Evolutionary conservation across 2,329 filamentous ascomycete species (phyloP).

Genomic region (Albophoma yamanashiensis): DNA sequence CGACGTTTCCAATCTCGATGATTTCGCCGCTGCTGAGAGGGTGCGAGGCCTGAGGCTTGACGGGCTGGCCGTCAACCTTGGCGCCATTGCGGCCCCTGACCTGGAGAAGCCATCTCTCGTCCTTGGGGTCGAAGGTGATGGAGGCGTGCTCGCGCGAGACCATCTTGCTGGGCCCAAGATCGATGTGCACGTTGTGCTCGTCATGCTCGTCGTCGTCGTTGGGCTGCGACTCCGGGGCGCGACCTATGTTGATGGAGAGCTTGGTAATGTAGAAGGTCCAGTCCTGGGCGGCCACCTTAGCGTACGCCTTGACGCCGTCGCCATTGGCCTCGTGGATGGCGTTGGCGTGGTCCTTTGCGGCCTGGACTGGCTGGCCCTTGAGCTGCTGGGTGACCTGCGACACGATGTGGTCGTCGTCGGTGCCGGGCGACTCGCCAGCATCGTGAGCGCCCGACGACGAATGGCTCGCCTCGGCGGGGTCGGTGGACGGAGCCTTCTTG

Average conservation of each 20-base stretch:
- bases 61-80: slow-evolving; percentile 63
- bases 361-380: slow-evolving; percentile 40
- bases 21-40: slow-evolving; percentile 77
- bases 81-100: slow-evolving; percentile 90
- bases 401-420: slow-evolving; percentile 45
- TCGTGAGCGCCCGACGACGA: slow-evolving; percentile 18
- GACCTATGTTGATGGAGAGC: slow-evolving; percentile 65
- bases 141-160: slow-evolving; percentile 68
- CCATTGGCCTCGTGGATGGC: slow-evolving; percentile 50
- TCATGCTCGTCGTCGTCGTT: slow-evolving; percentile 30
- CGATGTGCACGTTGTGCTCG: slow-evolving; percentile 62
- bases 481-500: slow-evolving; percentile 35
- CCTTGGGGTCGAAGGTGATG: slow-evolving; percentile 59
- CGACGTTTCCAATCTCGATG: slow-evolving; percentile 81
- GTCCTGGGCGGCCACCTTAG: slow-evolving; percentile 69
- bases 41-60: slow-evolving; percentile 57
- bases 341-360: slow-evolving; percentile 52
- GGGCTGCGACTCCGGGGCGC: slow-evolving; percentile 43
- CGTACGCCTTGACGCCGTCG: slow-evolving; percentile 61
- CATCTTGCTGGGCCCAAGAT: slow-evolving; percentile 75
- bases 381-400: slow-evolving; percentile 44
- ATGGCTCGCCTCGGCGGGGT: slow-evolving; percentile 4
- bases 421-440: slow-evolving; percentile 25
- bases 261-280: slow-evolving; percentile 80
- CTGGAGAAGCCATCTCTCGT: slow-evolving; percentile 68